Evolutionary conservation across 768 basidiomycete genomes (phyloP).

Genomic region (Suillus weaverae): DNA sequence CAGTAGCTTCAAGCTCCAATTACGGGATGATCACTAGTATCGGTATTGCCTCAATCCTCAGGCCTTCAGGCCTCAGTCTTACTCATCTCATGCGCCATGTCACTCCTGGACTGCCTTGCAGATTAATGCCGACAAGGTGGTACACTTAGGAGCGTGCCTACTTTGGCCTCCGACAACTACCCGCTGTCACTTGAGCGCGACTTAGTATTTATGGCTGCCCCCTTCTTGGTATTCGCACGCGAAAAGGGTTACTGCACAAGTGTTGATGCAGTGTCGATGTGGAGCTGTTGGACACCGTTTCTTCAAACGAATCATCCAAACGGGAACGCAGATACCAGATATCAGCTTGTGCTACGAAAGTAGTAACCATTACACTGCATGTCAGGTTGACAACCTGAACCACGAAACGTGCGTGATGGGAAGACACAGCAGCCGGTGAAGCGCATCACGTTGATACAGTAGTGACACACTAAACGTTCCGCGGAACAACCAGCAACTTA

Average conservation of each 20-base stretch:
- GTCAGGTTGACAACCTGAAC: background rate
- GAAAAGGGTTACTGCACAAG: constrained; percentile 27
- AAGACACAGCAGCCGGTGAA: background rate
- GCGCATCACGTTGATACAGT: background rate
- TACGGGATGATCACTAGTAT: constrained; percentile 62
- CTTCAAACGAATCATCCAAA: constrained; percentile 46
- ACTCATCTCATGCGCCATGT: constrained; percentile 51
- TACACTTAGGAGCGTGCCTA: constrained; percentile 51
- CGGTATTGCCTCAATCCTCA: constrained; percentile 36
- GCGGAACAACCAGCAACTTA: background rate
- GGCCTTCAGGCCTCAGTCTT: too few relatives aligned
- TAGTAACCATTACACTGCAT: background rate
- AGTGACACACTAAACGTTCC: background rate
- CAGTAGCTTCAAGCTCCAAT: constrained; percentile 49
- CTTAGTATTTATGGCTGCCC: constrained; percentile 23
- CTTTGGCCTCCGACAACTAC: constrained; percentile 40
- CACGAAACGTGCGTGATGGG: background rate
- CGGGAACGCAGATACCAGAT: constrained; percentile 53
- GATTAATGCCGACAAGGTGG: constrained; percentile 60
- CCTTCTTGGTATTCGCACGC: constrained; percentile 44
- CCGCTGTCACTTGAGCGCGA: constrained; percentile 49
- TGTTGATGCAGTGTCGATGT: constrained; percentile 43
- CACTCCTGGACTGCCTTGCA: constrained; percentile 74
- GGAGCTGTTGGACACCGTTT: constrained; percentile 35
- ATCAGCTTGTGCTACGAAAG: background rate